These are phyloP conservation scores for Schizochytrium sp. DNA, from an alignment of 108 stramenopile species.

Conservation along the genomic window DNA sequence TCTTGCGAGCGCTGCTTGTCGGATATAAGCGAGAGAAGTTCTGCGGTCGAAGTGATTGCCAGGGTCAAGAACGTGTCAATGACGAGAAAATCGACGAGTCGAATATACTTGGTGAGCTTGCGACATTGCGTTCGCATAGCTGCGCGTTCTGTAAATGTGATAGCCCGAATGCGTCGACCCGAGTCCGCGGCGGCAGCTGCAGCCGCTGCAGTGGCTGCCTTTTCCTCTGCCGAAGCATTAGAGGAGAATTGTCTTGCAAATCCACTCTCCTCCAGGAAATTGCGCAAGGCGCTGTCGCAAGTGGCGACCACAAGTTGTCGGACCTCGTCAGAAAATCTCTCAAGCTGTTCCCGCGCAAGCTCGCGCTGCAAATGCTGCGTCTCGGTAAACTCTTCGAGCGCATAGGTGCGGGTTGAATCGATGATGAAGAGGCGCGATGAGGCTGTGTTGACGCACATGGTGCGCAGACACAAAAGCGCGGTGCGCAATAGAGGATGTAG, in stretches of 20 bases:
- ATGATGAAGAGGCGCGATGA: constrained; percentile 30
- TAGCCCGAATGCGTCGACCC: constrained; percentile 29
- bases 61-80: neutral
- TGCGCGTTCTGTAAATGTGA: constrained; percentile 14
- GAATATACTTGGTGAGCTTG: neutral
- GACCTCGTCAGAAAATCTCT: neutral
- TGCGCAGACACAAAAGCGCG: constrained; percentile 31
- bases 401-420: constrained; percentile 24
- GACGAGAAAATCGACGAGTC: constrained; percentile 11
- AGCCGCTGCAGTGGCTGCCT: constrained; percentile 29
- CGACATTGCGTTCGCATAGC: constrained; percentile 19
- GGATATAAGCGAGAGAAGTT: neutral
- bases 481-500: constrained; percentile 33
- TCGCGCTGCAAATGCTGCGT: constrained; percentile 36
- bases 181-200: constrained; percentile 16
- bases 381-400: constrained; percentile 36
- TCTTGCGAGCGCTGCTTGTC: neutral
- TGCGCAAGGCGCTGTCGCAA: neutral
- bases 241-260: neutral
- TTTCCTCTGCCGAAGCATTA: constrained; percentile 30
- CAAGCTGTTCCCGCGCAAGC: neutral
- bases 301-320: constrained; percentile 29
- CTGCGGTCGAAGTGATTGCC: neutral
- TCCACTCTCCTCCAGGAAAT: neutral
- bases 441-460: constrained; percentile 27